Conservation (phyloP, 306 rosid species). For the Sechiopsis laciniata region DNA sequence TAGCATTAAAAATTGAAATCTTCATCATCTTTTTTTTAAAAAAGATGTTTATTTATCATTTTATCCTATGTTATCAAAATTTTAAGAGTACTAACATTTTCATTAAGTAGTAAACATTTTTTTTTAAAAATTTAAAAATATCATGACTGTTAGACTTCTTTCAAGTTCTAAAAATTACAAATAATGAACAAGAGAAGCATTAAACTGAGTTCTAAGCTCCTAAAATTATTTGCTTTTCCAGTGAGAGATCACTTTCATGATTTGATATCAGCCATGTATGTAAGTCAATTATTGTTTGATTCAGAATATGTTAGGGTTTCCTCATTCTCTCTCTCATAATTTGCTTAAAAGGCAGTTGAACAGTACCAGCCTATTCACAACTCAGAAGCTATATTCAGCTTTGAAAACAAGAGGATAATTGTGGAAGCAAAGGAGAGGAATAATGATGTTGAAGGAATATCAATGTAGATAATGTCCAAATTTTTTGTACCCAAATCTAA, state of each 20-base stretch:
- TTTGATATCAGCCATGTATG: neutral
- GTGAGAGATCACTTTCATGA: neutral
- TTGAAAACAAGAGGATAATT: conserved; percentile 10
- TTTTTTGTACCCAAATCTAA: conserved; percentile 17
- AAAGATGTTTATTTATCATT: neutral
- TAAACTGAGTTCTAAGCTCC: neutral
- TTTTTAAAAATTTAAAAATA: too few species aligned
- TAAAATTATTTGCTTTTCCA: neutral
- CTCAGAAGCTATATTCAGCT: conserved; percentile 15
- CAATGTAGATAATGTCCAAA: conserved; percentile 13
- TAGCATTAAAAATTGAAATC: neutral
- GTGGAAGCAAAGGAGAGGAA: conserved; percentile 19
- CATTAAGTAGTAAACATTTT: too few species aligned
- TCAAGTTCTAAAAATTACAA: neutral
- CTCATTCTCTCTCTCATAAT: neutral
- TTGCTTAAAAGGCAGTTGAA: conserved; percentile 10
- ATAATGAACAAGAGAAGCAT: neutral
- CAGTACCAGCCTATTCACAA: neutral
- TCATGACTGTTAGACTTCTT: neutral
- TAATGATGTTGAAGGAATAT: conserved; percentile 21
- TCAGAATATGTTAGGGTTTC: neutral
- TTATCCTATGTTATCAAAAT: neutral
- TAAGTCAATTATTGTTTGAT: neutral
- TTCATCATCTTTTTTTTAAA: neutral
- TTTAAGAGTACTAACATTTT: too few species aligned